A percentile compares a stretch with the other conserved stretches of the same genome.
Evolutionary conservation across 129 eudicot species (phyloP).

Genomic region (Deinandra increscens): DNA sequence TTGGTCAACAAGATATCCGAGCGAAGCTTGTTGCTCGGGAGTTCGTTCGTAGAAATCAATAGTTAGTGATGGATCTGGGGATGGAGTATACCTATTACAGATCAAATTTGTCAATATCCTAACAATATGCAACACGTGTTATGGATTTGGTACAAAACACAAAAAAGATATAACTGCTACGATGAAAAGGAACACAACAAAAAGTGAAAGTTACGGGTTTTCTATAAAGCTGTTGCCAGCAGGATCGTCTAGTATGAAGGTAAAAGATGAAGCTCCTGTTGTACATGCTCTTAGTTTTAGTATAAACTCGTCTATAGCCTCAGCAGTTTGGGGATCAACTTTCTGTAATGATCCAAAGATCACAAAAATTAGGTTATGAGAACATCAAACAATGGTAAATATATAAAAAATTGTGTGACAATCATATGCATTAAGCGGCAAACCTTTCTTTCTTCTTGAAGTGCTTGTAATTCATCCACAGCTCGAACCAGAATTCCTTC

Average conservation of each 20-base stretch:
- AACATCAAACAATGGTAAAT: not conserved
- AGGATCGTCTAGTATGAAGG: conserved; percentile 84
- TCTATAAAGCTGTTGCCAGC: conserved; percentile 93
- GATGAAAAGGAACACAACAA: conserved; percentile 1
- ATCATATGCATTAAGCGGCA: conserved; percentile 7
- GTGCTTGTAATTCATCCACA: conserved; percentile 67
- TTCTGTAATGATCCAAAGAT: conserved; percentile 45
- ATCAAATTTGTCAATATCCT: not conserved
- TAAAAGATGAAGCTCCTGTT: conserved; percentile 59
- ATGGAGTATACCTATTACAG: conserved; percentile 63
- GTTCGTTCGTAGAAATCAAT: conserved; percentile 80
- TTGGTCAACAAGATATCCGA: conserved; percentile 72
- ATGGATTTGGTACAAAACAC: not conserved
- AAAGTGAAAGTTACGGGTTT: conserved; percentile 64
- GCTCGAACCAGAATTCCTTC: conserved; percentile 86
- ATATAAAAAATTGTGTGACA: not conserved
- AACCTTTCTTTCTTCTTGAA: conserved; percentile 95
- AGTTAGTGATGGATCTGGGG: conserved; percentile 70
- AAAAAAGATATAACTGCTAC: not conserved
- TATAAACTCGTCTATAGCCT: conserved; percentile 73
- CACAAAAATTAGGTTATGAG: conserved; percentile 5
- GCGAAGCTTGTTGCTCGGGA: conserved; percentile 67
- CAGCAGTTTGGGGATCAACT: conserved; percentile 81
- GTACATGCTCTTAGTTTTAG: conserved; percentile 73
- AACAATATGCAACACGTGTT: not conserved